phyloP scores from a whole-genome alignment of 306 rosid genomes.

The Dalbergia cultrata region DNA sequence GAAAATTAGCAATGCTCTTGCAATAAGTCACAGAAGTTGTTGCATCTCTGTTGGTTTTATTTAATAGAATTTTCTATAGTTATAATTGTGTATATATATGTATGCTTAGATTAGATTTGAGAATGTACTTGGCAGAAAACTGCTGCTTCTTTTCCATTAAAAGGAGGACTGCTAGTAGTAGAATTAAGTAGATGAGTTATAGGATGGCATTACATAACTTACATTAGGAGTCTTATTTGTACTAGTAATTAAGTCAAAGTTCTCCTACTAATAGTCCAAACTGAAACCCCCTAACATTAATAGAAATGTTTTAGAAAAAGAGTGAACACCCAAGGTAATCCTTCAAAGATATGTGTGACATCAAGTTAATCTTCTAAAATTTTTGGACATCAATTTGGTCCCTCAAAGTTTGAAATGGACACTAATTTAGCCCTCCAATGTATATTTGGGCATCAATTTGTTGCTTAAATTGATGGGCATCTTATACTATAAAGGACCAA shows the following conservation, averaged over 20 bases:
- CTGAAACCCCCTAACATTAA: neutral
- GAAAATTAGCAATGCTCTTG: constrained; percentile 25
- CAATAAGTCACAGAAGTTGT: constrained; percentile 4
- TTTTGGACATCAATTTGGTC: neutral
- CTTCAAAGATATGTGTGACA: neutral
- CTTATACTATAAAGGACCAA: no score
- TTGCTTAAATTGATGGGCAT: neutral
- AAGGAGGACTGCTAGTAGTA: neutral
- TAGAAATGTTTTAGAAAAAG: neutral
- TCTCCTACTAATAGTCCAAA: neutral
- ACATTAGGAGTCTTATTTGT: constrained; percentile 10
- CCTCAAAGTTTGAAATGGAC: neutral
- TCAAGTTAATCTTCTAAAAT: neutral
- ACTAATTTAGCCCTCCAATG: neutral
- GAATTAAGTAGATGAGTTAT: constrained; percentile 30
- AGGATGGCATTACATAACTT: constrained; percentile 21
- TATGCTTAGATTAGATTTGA: neutral
- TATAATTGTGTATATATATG: constrained; percentile 26
- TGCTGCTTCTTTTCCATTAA: constrained; percentile 12
- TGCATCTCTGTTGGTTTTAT: neutral
- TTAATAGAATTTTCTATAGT: constrained; percentile 28
- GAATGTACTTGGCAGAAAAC: constrained; percentile 25
- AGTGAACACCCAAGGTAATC: neutral
- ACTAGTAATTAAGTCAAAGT: constrained; percentile 24
- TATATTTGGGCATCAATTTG: neutral